These are phyloP conservation scores for Aureobasidium sp. DNA, from an alignment of 2,329 filamentous ascomycete genomes.

Conservation along the genomic window DNA sequence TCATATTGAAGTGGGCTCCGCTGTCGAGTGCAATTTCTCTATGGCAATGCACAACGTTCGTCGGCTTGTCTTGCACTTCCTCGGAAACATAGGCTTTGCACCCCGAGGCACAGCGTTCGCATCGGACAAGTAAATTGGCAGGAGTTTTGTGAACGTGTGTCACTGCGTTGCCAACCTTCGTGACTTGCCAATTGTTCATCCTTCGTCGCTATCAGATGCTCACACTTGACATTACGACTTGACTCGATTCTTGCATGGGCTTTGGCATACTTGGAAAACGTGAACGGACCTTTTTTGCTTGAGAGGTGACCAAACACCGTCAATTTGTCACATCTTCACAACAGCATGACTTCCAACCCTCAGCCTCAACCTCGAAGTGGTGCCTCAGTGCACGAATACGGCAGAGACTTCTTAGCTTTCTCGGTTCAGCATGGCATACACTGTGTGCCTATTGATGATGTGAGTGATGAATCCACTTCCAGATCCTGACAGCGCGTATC, in stretches of 20 bases:
- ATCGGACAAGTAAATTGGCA: background rate
- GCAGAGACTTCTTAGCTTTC: constrained; percentile 18
- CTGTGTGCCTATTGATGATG: constrained; percentile 28
- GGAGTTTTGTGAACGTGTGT: background rate
- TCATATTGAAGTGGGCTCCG: too few species aligned
- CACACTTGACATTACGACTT: background rate
- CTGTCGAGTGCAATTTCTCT: too few species aligned
- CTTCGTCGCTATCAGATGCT: background rate
- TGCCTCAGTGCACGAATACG: constrained; percentile 14
- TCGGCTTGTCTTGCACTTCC: background rate
- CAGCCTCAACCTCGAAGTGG: constrained; percentile 21
- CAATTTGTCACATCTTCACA: background rate
- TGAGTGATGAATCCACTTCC: constrained; percentile 14
- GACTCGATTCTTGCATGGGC: background rate
- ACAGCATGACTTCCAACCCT: background rate
- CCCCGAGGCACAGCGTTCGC: background rate
- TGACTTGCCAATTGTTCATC: background rate
- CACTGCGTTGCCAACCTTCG: background rate
- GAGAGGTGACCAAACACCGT: background rate
- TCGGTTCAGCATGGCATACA: constrained; percentile 18
- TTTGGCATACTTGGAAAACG: background rate
- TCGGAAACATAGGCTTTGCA: background rate
- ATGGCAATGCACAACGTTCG: background rate
- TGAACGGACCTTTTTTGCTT: background rate
- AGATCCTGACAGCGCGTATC: background rate